Conservation (phyloP, 371 early-diverging fungal species). For the Apophysomyces trapeziformis region DNA sequence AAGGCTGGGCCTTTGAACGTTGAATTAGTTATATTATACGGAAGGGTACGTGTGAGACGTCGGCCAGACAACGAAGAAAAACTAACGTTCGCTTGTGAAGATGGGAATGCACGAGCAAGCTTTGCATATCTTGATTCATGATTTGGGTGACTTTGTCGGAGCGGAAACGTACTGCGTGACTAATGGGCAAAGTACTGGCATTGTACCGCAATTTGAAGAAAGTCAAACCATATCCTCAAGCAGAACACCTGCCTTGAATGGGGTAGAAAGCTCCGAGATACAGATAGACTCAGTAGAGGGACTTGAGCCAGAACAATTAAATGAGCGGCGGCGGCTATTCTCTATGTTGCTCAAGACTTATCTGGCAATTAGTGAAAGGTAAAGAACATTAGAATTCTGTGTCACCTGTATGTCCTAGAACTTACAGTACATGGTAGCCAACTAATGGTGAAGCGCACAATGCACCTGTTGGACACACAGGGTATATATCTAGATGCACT, state of each 20-base stretch:
- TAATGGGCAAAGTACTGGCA: slow-evolving; percentile 50
- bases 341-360: slow-evolving; percentile 48
- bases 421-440: slow-evolving; percentile 29
- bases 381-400: slow-evolving; percentile 8
- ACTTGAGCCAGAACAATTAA: slow-evolving; percentile 18
- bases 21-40: slow-evolving; percentile 57
- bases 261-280: slow-evolving; percentile 3
- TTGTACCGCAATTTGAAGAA: slow-evolving; percentile 20
- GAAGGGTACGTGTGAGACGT: slow-evolving; percentile 40
- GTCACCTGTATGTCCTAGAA: slow-evolving; percentile 12
- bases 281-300: background rate
- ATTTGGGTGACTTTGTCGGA: slow-evolving; percentile 64
- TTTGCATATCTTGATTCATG: slow-evolving; percentile 55
- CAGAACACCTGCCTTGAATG: slow-evolving; percentile 29
- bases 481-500: slow-evolving; percentile 63
- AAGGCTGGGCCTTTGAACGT: slow-evolving; percentile 45
- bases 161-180: slow-evolving; percentile 71
- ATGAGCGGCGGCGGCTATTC: slow-evolving; percentile 40
- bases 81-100: slow-evolving; percentile 29
- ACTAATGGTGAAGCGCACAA: slow-evolving; percentile 47
- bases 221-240: slow-evolving; percentile 19
- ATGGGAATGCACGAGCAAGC: slow-evolving; percentile 57
- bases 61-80: background rate
- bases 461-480: slow-evolving; percentile 65
- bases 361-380: slow-evolving; percentile 40